These are phyloP conservation scores for Fremontodendron californicum DNA, from an alignment of 345 rosid genomes.

Conservation along the genomic window DNA sequence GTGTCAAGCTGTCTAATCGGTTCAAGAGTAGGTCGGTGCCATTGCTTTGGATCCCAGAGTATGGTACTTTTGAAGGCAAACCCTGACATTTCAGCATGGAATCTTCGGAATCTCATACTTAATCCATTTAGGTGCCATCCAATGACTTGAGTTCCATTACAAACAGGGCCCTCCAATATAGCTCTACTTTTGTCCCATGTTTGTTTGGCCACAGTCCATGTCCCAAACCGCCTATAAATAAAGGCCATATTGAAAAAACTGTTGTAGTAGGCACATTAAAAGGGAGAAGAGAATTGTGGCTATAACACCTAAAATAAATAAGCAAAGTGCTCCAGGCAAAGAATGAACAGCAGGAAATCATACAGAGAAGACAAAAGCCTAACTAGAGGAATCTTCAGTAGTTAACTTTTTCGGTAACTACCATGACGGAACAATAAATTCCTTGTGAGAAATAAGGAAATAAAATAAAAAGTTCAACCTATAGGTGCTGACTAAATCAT, in stretches of 20 bases:
- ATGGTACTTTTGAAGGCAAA: conserved; percentile 69
- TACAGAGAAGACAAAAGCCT: background rate
- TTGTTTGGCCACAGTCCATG: conserved; percentile 56
- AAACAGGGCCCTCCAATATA: conserved; percentile 49
- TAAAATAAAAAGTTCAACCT: background rate
- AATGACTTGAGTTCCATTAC: conserved; percentile 51
- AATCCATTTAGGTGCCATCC: conserved; percentile 52
- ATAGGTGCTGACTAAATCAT: background rate
- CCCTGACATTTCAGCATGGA: conserved; percentile 53
- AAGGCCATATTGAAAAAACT: background rate
- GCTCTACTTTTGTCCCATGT: conserved; percentile 25
- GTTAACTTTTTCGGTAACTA: background rate
- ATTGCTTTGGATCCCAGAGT: conserved; percentile 60
- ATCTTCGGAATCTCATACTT: conserved; percentile 39
- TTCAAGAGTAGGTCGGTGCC: conserved; percentile 56
- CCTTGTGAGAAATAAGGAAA: background rate
- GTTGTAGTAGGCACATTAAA: background rate
- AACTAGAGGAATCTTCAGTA: background rate
- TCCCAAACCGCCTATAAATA: conserved; percentile 47
- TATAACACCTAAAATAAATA: conserved; percentile 11
- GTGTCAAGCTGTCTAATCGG: conserved; percentile 50
- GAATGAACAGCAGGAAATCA: background rate
- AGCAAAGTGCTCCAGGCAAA: conserved; percentile 3
- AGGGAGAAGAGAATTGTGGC: background rate
- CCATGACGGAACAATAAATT: background rate